Conservation (phyloP, 257 asterid genomes). For the Prunella vulgaris region DNA sequence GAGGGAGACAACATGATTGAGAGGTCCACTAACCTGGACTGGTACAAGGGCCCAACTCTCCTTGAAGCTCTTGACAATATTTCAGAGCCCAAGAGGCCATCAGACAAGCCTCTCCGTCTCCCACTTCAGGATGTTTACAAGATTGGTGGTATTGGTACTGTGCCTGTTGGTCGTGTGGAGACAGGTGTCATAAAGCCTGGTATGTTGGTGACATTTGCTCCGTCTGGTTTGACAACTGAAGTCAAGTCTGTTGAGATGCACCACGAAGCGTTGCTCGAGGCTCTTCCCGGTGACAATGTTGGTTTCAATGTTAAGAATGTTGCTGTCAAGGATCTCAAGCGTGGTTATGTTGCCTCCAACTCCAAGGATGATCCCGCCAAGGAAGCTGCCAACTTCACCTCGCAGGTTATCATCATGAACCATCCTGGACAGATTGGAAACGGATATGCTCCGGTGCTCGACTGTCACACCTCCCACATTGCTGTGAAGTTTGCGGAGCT, state of each 20-base stretch:
- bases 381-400: constrained; percentile 52
- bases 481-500: constrained; percentile 60
- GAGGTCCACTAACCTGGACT: constrained; percentile 52
- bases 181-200: constrained; percentile 62
- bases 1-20: constrained; percentile 54
- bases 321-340: constrained; percentile 60
- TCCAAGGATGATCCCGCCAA: constrained; percentile 61
- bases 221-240: constrained; percentile 70
- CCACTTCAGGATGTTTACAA: constrained; percentile 84
- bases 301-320: constrained; percentile 70
- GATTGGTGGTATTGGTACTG: constrained; percentile 74
- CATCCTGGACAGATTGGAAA: constrained; percentile 71
- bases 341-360: constrained; percentile 59
- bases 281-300: constrained; percentile 83
- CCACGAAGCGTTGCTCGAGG: constrained; percentile 62
- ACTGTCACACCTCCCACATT: constrained; percentile 67
- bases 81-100: constrained; percentile 69
- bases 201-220: constrained; percentile 67
- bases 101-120: constrained; percentile 71
- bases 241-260: constrained; percentile 88
- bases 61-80: constrained; percentile 52
- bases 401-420: constrained; percentile 71
- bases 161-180: constrained; percentile 51
- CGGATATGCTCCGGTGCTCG: constrained; percentile 65
- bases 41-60: constrained; percentile 66